These are phyloP conservation scores for Ascochyta lentis DNA, from an alignment of 2,329 filamentous ascomycete genomes.

Conservation along the genomic window DNA sequence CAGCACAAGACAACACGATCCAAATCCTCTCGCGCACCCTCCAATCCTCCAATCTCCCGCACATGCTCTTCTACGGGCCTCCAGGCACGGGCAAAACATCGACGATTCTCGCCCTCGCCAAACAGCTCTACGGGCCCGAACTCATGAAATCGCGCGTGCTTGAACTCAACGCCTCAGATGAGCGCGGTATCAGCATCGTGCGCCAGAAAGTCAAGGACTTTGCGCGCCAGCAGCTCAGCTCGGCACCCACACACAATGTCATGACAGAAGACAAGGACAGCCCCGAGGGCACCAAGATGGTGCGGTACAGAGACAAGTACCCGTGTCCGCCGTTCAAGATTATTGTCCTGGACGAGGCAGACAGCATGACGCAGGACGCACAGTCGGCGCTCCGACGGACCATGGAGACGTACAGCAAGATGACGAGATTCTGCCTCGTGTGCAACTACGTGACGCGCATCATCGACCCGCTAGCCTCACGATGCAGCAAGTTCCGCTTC, in stretches of 20 bases:
- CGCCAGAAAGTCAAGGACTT: conserved; percentile 99
- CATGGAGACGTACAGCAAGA: conserved; percentile 97
- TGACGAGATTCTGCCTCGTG: conserved; percentile 95
- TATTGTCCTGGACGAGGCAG: conserved; percentile 96
- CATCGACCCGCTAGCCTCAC: conserved; percentile 90
- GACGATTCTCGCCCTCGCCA: conserved; percentile 94
- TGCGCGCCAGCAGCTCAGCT: conserved; percentile 90
- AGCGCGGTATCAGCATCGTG: conserved; percentile 96
- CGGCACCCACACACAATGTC: conserved; percentile 71
- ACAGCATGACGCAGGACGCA: conserved; percentile 98
- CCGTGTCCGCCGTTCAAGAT: conserved; percentile 99
- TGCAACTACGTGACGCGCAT: conserved; percentile 99
- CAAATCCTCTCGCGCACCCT: conserved; percentile 90
- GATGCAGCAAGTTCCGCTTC: conserved; percentile 97
- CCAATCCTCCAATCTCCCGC: conserved; percentile 95
- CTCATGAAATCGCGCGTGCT: conserved; percentile 94
- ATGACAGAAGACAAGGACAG: conserved; percentile 54
- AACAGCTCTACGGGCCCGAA: conserved; percentile 95
- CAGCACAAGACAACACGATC: conserved; percentile 96
- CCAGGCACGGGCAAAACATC: conserved; percentile 98
- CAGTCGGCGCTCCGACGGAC: conserved; percentile 90
- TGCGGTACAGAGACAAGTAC: conserved; percentile 68
- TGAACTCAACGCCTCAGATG: conserved; percentile 98
- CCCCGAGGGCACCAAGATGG: conserved; percentile 33
- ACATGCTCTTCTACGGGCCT: conserved; percentile 99